Base-by-base conservation (phyloP, 139 green algal genomes). In the Micractinium conductrix region DNA sequence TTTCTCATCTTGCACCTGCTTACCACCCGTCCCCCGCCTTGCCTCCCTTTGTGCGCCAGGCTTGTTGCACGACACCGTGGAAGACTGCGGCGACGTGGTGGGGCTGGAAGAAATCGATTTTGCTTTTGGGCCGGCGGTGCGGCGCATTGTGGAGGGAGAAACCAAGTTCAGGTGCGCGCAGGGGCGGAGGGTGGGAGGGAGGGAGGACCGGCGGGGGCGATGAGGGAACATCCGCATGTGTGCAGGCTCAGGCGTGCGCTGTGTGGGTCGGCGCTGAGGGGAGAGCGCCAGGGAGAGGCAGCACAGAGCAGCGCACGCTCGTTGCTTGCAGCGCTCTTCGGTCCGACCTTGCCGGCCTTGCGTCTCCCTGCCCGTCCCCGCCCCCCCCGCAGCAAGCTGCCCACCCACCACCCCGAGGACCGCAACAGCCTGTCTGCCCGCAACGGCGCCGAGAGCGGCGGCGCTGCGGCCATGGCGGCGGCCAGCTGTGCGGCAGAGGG, bases 21-120 rank as follows among this genome's bases (percentile, higher is more conserved):
- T 62, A 19, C 19, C 53, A 21, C 53, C 53, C 10, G 19, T 62
- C 26, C 53, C 2, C 19, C 53, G 7, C 53, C 53, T 5, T 62
- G 53, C 53, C 5, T 21, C 53, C 26, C 53, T 21, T 62, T 16
- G 53, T 21, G 3, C 26, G 1, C 88, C 93, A 55, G 95, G 94
- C 12, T 88, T 98, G 74, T 88, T 98, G 74, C 95, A 98, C 85
- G 95, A 98, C 88, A 98, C 94, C 0, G 95, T 98, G 26, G 95
- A 98, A 88, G 95, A 98, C 91, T 88, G 83, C 68, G 96, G 93
- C 10, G 87, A 95, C 37, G 40, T 75, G 22, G 90, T 97, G 37
- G 93, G 88, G 30, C 96, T 98, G 73, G 93, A 96, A 70, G 88
- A 91, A 37, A 96, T 98, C 37, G 88, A 94, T 81, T 81, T 87